Percentiles rank a stretch among this genome's conserved stretches.
phyloP scores from a whole-genome alignment of 345 rosid species.

The Aquilaria yunnanensis region DNA sequence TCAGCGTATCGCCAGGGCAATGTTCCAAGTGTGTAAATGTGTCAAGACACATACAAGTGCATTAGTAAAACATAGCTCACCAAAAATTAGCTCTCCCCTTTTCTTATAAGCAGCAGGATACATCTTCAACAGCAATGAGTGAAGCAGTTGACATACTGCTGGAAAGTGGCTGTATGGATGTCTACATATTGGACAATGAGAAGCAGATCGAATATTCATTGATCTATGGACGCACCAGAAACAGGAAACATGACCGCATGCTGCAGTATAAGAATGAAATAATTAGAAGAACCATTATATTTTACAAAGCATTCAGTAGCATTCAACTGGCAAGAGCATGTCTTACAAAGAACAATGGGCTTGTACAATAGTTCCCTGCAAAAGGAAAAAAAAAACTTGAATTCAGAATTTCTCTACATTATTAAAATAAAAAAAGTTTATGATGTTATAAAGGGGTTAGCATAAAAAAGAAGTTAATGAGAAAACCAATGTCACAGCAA shows the following conservation, averaged over 20 bases:
- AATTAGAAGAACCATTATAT: constrained; percentile 1
- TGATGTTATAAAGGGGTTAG: not conserved
- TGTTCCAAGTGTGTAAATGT: not conserved
- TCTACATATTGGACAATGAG: constrained; percentile 76
- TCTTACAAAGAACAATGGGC: constrained; percentile 76
- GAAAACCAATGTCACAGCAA: not conserved
- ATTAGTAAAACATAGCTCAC: constrained; percentile 26
- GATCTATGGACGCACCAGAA: constrained; percentile 85
- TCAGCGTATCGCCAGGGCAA: no score
- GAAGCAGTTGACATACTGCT: constrained; percentile 51
- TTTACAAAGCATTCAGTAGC: not conserved
- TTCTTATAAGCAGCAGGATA: constrained; percentile 51
- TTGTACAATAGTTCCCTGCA: constrained; percentile 89
- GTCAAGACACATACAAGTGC: not conserved
- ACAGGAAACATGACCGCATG: constrained; percentile 87
- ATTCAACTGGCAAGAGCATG: not conserved
- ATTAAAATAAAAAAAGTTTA: not conserved
- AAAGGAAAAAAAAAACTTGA: not conserved
- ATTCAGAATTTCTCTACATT: not conserved
- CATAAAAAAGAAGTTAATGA: not conserved
- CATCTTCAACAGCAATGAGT: constrained; percentile 56
- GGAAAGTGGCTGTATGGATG: constrained; percentile 64
- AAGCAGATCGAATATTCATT: constrained; percentile 31
- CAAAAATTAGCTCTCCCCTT: constrained; percentile 45
- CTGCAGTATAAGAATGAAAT: constrained; percentile 26